Evolutionary conservation across 495 filamentous ascomycete genomes (phyloP).

Genomic region (Amniculicola lignicola): DNA sequence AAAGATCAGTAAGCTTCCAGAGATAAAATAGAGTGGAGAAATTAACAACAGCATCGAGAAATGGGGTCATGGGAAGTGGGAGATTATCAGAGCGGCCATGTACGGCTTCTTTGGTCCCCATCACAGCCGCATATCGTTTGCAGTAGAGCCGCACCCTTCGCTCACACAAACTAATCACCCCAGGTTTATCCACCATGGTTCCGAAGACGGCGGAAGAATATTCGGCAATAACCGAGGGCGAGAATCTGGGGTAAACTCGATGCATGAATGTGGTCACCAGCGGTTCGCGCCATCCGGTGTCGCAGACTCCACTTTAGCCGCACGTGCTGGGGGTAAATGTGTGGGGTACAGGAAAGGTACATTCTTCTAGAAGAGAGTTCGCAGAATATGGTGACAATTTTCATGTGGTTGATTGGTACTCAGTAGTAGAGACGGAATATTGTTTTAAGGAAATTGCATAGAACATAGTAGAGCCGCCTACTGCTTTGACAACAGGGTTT

Average conservation of each 20-base stretch:
- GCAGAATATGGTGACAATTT: neutral
- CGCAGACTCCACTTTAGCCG: conserved; percentile 25
- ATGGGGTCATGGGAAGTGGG: conserved; percentile 16
- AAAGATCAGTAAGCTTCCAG: neutral
- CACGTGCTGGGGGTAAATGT: conserved; percentile 3
- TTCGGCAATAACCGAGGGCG: conserved; percentile 18
- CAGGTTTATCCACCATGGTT: neutral
- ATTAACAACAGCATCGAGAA: neutral
- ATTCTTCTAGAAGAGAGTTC: conserved; percentile 20
- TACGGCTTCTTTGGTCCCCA: neutral
- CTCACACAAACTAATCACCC: too few species aligned
- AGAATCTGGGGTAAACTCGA: conserved; percentile 32
- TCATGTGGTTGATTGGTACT: neutral
- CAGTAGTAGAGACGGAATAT: neutral
- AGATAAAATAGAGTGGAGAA: conserved; percentile 3
- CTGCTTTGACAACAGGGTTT: too few species aligned
- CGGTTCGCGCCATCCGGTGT: conserved; percentile 19
- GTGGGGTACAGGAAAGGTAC: conserved; percentile 17
- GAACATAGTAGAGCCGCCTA: too few species aligned
- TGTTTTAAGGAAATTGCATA: neutral
- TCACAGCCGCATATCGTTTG: conserved; percentile 28
- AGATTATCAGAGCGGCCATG: conserved; percentile 22
- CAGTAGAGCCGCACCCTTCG: conserved; percentile 26
- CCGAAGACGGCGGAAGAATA: conserved; percentile 5
- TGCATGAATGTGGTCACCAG: conserved; percentile 19